Evolutionary conservation across 2,329 filamentous ascomycete species (phyloP).

Genomic region (Nemania serpens): DNA sequence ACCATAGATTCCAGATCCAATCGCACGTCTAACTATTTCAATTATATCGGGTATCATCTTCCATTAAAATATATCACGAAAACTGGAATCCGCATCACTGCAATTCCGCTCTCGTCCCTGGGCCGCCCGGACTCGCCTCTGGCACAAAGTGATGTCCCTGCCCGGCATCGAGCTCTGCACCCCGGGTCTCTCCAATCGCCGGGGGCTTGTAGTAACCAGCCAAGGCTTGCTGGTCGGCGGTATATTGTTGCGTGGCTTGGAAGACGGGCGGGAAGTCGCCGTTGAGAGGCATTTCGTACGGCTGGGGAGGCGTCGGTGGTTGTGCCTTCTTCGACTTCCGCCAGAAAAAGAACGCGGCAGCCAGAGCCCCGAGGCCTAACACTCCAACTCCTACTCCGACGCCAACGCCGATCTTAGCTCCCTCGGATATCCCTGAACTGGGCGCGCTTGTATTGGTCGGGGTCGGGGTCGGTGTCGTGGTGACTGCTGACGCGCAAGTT

Average conservation of each 20-base stretch:
- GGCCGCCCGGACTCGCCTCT: constrained; percentile 5
- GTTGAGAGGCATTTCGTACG: constrained; percentile 24
- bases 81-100: constrained; percentile 2
- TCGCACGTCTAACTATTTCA: neutral
- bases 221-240: constrained; percentile 5
- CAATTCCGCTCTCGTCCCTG: constrained; percentile 10
- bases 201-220: constrained; percentile 18
- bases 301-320: constrained; percentile 2
- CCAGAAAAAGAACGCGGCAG: constrained; percentile 30
- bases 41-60: constrained; percentile 20
- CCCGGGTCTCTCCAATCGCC: constrained; percentile 2
- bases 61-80: neutral
- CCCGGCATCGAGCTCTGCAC: constrained; percentile 20
- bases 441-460: constrained; percentile 3
- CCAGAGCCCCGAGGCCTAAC: constrained; percentile 26
- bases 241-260: constrained; percentile 1
- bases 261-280: constrained; percentile 9
- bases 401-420: constrained; percentile 29
- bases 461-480: constrained; percentile 8
- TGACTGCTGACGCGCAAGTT: constrained; percentile 10
- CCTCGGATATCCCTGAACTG: constrained; percentile 18
- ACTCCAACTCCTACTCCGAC: constrained; percentile 31
- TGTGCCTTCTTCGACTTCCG: constrained; percentile 25
- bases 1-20: neutral
- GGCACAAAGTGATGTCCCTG: constrained; percentile 18